Conservation (phyloP, 2,329 filamentous ascomycete genomes). For the Aspergillus novoparasiticus region DNA sequence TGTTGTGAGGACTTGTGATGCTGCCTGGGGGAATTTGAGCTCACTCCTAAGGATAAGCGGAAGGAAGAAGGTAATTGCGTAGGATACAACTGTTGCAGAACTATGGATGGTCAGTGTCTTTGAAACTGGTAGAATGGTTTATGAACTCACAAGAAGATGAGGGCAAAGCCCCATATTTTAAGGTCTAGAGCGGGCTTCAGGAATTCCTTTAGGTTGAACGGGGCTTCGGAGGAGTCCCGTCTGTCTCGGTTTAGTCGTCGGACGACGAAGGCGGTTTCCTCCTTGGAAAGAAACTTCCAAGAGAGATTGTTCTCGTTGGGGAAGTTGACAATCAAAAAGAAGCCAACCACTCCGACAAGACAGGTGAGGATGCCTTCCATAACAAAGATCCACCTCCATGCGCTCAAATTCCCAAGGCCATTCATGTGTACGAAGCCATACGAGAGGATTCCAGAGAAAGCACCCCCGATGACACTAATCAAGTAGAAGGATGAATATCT, state of each 20-base stretch:
- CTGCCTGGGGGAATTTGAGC: constrained; percentile 66
- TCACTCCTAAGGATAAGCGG: constrained; percentile 69
- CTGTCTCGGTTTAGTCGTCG: constrained; percentile 56
- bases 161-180: constrained; percentile 59
- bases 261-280: constrained; percentile 53
- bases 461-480: constrained; percentile 50
- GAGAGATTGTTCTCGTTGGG: constrained; percentile 33
- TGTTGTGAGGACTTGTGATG: constrained; percentile 70
- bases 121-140: neutral
- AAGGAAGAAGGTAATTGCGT: constrained; percentile 77
- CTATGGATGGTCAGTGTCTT: neutral
- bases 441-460: constrained; percentile 52
- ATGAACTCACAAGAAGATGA: constrained; percentile 51
- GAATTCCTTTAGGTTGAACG: constrained; percentile 52
- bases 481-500: constrained; percentile 49
- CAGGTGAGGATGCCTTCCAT: constrained; percentile 28
- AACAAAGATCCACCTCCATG: constrained; percentile 12
- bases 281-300: constrained; percentile 36
- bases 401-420: neutral
- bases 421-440: constrained; percentile 13
- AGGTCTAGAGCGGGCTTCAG: constrained; percentile 50
- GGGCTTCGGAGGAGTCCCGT: constrained; percentile 51
- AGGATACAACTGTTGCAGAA: constrained; percentile 65
- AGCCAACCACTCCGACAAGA: constrained; percentile 27
- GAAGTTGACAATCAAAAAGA: constrained; percentile 38